Base-by-base conservation (phyloP, 129 eudicot species). In the Centrapalus pauciflorus region DNA sequence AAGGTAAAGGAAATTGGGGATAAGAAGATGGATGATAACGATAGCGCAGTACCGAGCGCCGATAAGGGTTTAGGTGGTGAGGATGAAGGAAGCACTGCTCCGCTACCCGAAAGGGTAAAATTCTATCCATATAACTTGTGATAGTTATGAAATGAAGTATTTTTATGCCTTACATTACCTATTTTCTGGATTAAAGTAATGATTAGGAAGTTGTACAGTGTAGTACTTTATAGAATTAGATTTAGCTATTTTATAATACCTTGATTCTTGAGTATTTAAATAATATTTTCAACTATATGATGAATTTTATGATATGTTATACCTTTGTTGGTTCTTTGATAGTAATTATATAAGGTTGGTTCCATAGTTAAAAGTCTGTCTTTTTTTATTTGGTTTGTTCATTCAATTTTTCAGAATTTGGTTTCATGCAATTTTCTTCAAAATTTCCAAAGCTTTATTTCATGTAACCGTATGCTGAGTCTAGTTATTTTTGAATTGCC, bases 91-190 rank as follows among this genome's bases (percentile, higher is more conserved):
- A 72, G 69, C 43, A 71, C 86, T 54, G 75, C 87, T 29, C 97
- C 97, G 2, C 70, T 90, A 6, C 97, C 97, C 20, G 91, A 86
- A 34, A 90, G 77, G 97, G 97, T 90, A 9, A 12, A 27, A 41
- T 4, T 48, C 43, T 48, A 21, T 32, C 5, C 48, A 0, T 68
- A 21, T 57, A 7, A 21, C 61, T 13, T 38, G n/a, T 3, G 57
- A 9, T 59, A 11, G 4, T 12, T 5, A 67, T 33, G n/a, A n/a
- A n/a, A n/a, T 21, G 40, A 1, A 20, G 5, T 3, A 5, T 32
- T 9, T 55, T 30, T 43, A 46, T 70, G 20, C 19, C 23, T 58
- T 6, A 40, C n/a, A 10, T 20, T 23, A n/a, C 3, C 4, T 20
- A 10, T 54, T 49, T 30, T 45, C 20, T 41, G 16, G 17, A 46